phyloP scores from a whole-genome alignment of 305 asterid genomes.

The Rubia tinctorum region DNA sequence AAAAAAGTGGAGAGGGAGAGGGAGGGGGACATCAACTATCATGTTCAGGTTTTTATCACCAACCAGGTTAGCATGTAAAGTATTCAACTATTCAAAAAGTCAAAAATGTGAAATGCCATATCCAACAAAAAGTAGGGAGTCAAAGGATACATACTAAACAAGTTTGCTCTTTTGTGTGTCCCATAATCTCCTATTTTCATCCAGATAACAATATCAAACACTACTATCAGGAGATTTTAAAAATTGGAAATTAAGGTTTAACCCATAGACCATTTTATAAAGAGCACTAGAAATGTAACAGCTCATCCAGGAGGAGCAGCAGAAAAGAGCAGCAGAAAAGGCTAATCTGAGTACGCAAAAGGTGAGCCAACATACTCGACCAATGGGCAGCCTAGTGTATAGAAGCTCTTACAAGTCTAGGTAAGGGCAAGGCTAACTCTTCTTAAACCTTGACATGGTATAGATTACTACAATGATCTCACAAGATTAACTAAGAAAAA shows the following conservation, averaged over 20 bases:
- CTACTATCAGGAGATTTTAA: too few relatives aligned
- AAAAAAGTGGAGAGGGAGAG: too few relatives aligned
- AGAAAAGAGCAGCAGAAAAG: constrained; percentile 2
- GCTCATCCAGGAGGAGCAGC: background rate
- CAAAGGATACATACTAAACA: background rate
- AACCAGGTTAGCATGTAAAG: background rate
- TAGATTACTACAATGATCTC: background rate
- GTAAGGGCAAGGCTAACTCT: background rate
- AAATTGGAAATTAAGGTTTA: background rate
- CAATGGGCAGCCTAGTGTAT: background rate
- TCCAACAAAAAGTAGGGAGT: background rate
- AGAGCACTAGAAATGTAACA: background rate
- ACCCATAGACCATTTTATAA: background rate
- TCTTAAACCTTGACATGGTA: background rate
- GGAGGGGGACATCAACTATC: background rate
- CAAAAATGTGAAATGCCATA: background rate
- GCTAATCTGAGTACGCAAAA: background rate
- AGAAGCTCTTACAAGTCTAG: background rate
- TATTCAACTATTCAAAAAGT: background rate
- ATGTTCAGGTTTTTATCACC: background rate
- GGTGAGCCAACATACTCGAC: background rate
- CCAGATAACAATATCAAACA: background rate
- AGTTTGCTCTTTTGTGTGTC: background rate
- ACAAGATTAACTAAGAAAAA: background rate
- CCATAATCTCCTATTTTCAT: background rate